These are phyloP conservation scores for Oenanthe javanica DNA, from an alignment of 140 eudicot species.

Conservation along the genomic window DNA sequence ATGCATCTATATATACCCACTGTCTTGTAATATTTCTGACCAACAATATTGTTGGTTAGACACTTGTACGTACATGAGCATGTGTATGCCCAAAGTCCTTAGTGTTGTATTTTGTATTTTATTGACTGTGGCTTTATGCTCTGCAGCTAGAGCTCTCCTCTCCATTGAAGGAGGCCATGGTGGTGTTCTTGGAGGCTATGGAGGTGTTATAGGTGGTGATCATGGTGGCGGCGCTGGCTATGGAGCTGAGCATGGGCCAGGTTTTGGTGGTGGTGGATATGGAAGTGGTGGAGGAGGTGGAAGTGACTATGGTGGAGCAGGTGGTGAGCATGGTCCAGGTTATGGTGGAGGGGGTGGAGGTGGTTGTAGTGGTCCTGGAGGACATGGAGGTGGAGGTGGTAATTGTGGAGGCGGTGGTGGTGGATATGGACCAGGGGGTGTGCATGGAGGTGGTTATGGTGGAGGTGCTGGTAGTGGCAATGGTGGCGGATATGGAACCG, in stretches of 20 bases:
- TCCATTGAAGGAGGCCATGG: slow-evolving; percentile 22
- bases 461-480: background rate
- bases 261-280: slow-evolving; percentile 11
- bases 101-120: slow-evolving; percentile 39
- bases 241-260: background rate
- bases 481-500: slow-evolving; percentile 7
- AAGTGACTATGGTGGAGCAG: slow-evolving; percentile 32
- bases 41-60: background rate
- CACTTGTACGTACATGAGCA: background rate
- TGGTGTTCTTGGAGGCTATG: no score
- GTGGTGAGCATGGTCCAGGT: slow-evolving; percentile 22
- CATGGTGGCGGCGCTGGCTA: background rate
- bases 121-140: slow-evolving; percentile 41
- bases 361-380: background rate
- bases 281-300: slow-evolving; percentile 25
- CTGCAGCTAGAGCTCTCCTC: slow-evolving; percentile 55
- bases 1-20: background rate
- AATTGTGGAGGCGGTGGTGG: background rate
- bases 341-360: slow-evolving; percentile 19
- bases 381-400: background rate
- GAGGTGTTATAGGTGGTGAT: slow-evolving; percentile 15
- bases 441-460: background rate
- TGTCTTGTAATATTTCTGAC: background rate
- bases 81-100: slow-evolving; percentile 35
- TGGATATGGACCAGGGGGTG: slow-evolving; percentile 2